These are phyloP conservation scores for Pyronema omphalodes DNA, from an alignment of 495 filamentous ascomycete species.

Conservation along the genomic window DNA sequence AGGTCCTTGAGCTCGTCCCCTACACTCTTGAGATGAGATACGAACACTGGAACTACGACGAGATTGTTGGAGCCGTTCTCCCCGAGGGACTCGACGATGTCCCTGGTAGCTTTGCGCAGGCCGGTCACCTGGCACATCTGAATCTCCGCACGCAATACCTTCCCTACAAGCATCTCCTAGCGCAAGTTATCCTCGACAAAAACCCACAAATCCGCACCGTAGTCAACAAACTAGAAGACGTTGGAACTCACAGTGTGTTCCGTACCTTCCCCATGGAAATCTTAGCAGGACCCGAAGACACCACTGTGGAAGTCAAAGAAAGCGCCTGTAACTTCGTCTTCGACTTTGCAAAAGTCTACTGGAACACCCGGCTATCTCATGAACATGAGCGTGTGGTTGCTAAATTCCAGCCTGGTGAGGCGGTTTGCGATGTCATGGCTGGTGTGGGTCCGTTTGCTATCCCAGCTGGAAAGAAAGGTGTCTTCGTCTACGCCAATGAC, in stretches of 20 bases:
- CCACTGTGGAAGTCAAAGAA: conserved; percentile 59
- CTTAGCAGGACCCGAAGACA: conserved; percentile 58
- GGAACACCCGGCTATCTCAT: conserved; percentile 77
- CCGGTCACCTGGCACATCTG: conserved; percentile 80
- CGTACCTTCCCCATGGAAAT: conserved; percentile 88
- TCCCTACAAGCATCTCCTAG: conserved; percentile 70
- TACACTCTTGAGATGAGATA: conserved; percentile 65
- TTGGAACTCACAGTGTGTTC: conserved; percentile 68
- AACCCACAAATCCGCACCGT: conserved; percentile 61
- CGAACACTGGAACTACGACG: conserved; percentile 69
- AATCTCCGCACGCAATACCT: conserved; percentile 69
- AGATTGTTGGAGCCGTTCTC: conserved; percentile 63
- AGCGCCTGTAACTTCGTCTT: conserved; percentile 46
- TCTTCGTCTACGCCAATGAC: conserved; percentile 96
- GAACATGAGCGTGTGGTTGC: conserved; percentile 70
- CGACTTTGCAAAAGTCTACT: conserved; percentile 81
- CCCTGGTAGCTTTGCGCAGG: conserved; percentile 68
- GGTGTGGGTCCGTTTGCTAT: conserved; percentile 91
- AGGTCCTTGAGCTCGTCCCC: conserved; percentile 48
- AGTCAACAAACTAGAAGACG: conserved; percentile 85
- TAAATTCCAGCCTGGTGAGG: conserved; percentile 64
- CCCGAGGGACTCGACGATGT: conserved; percentile 55
- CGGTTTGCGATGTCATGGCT: conserved; percentile 93
- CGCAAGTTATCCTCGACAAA: conserved; percentile 71
- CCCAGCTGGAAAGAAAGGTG: conserved; percentile 69